A percentile compares a stretch with the other conserved stretches of the same genome.
These are phyloP conservation scores for Acanthochlamys bracteata DNA, from an alignment of 106 monocot genomes.

Conservation along the genomic window DNA sequence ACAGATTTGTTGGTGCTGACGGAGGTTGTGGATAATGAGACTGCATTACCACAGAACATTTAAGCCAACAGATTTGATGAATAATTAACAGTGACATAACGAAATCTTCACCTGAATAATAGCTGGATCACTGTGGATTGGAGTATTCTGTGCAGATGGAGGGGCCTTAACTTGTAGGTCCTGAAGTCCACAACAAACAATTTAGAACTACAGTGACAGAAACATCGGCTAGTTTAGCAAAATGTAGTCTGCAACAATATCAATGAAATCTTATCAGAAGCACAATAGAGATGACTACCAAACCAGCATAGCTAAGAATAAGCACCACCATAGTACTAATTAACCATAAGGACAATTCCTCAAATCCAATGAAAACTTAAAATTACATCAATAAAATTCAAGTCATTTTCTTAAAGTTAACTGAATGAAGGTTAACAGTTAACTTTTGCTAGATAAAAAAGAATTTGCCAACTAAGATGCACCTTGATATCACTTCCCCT, in stretches of 20 bases:
- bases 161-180: slow-evolving; percentile 81
- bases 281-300: too few relatives aligned
- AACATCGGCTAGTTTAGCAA: too few relatives aligned
- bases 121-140: slow-evolving; percentile 77
- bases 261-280: too few relatives aligned
- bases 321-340: too few relatives aligned
- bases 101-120: slow-evolving; percentile 61
- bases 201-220: neutral
- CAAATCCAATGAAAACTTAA: too few relatives aligned
- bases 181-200: slow-evolving; percentile 24
- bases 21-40: slow-evolving; percentile 67
- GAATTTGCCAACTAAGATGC: neutral
- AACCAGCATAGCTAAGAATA: too few relatives aligned
- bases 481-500: slow-evolving; percentile 87
- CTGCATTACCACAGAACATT: slow-evolving; percentile 25
- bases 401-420: too few relatives aligned
- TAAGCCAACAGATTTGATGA: neutral
- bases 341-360: too few relatives aligned
- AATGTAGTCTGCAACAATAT: too few relatives aligned
- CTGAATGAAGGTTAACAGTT: too few relatives aligned
- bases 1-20: slow-evolving; percentile 29
- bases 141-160: slow-evolving; percentile 44
- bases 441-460: too few relatives aligned
- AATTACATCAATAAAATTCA: too few relatives aligned
- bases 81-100: neutral